Evolutionary conservation across 768 basidiomycete genomes (phyloP), one percentile per base, ranked within the genome.

Genomic region (Suillus placidus): DNA sequence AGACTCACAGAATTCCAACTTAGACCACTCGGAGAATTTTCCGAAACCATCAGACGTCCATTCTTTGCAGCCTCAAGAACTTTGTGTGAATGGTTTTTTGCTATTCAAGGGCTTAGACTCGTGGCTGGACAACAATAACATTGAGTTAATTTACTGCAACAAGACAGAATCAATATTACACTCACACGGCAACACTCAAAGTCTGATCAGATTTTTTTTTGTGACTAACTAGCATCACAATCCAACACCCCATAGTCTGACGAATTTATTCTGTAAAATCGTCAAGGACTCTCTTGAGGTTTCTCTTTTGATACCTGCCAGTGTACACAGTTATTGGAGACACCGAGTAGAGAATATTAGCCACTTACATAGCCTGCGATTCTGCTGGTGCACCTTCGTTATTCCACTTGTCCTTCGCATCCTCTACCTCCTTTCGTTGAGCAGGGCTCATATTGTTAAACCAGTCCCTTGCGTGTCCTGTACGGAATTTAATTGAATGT

Each of bases 281-380:
- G 0, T 52, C 16, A 8, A 52, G 16, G 14, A 30, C 26, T 52
- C 16, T 52, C 18, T 45, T 61, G 38, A 61, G 60, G 18, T 61
- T 61, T 16, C 40, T 49, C 47, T 30, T 61, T 6, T 8, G 30
- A 38, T 61, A 61, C 20, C 61, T 61, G 38, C 26, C n/a, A 45
- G 10, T 54, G 18, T 32, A 49, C 47, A 5, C 10, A 30, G 51
- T 49, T 54, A 32, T 52, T 1, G 18, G 4, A 20, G 18, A 54
- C 6, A 0, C 26, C 4, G 9, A 54, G 9, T 18, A 13, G 23
- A 13, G 12, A 49, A 49, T 49, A 49, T 13, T n/a, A 13, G 3
- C 10, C 3, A 51, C 23, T 7, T 8, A 51, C 49, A 51, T 51
- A 2, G 49, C 49, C 26, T 51, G 49, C 3, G 49, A 26, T 16